Evolutionary conservation across 2,329 filamentous ascomycete species (phyloP), one percentile per base, ranked within the genome.

Genomic region (Epichloe uncinata): DNA sequence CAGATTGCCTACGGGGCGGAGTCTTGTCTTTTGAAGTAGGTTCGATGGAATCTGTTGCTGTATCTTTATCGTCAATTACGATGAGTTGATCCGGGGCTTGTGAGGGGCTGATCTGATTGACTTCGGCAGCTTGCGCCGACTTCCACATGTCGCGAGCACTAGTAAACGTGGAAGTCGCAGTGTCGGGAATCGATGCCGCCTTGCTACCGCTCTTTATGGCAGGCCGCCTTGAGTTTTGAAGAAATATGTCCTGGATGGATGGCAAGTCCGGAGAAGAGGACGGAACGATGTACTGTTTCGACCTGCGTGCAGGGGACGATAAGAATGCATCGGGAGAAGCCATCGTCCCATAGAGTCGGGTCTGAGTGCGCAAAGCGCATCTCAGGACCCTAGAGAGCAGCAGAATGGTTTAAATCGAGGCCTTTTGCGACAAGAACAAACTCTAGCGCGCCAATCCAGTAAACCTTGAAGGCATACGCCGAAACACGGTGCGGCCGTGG

Each of bases 241-340:
- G 63, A 1, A 75, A 55, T 9, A 81, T 60, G 3, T 79, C 70
- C 37, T 67, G 66, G 0, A 80, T 61, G 0, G 76, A 70, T 3
- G 78, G 78, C 0, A 81, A 61, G n/a, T 68, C 69, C n/a, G 77
- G 75, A 4, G 77, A 79, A 0, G 75, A 78, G 0, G 75, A 75
- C 8, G 59, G 42, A 13, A 53, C 53, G 16, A 65, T 58, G 50
- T 61, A 53, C 50, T 41, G 64, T 56, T 55, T 66, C 60, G 64
- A 54, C 46, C 56, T 63, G 50, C 63, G 56, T 53, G 58, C 44
- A 44, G 61, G 55, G 49, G 61, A 60, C 50, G 68, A 61, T 26
- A 57, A 52, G 50, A 65, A 64, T 42, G 55, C 60, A 47, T 65
- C 58, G 49, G 63, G 57, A 46, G 65, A 64, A 47, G 60, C 54